Evolutionary conservation across 306 rosid species (phyloP), one percentile per base, ranked within the genome.

Genomic region (Gastrolobium villosum): DNA sequence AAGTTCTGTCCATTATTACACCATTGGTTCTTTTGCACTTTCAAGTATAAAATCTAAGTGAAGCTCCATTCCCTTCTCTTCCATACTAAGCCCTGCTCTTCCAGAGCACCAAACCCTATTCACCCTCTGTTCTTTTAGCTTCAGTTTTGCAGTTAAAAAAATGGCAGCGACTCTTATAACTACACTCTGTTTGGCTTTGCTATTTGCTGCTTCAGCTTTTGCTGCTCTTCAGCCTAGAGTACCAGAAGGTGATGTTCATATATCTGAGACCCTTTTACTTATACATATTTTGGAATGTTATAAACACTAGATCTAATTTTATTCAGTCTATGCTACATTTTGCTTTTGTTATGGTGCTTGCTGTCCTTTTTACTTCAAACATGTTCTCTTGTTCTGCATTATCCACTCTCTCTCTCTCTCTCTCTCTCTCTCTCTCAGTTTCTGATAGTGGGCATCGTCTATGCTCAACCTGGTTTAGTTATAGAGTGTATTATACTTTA

Each of bases 201-300:
- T 90, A 0, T 76, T 85, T 69, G 80, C 88, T 26, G 11, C 76
- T 80, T 68, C 92, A 44, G 92, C 86, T 52, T 73, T 79, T 69
- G 89, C 96, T 40, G 76, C 86, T 0, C 63, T 72, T 83, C 74
- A 79, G 59, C 85, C 85, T n/a, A 83, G 85, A 56, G 36, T 28
- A 54, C 81, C 86, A 46, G 94, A 94, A 86, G 98, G 98, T 90
- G 67, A 78, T 71, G 53, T 76, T 65, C 10, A 4, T 39, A 4
- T 39, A 45, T 80, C 40, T 63, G 2, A 49, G 45, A 32, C 44
- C 65, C 82, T 61, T 67, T 65, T 35, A 28, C 62, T 83, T 34
- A 11, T 2, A 31, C 10, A 39, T 10, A 45, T 10, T 20, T 10
- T 2, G 55, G 13, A 77, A 67, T 61, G 61, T 78, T 13, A 28